Evolutionary conservation across 306 rosid genomes (phyloP).

Genomic region (Lablab purpureus): DNA sequence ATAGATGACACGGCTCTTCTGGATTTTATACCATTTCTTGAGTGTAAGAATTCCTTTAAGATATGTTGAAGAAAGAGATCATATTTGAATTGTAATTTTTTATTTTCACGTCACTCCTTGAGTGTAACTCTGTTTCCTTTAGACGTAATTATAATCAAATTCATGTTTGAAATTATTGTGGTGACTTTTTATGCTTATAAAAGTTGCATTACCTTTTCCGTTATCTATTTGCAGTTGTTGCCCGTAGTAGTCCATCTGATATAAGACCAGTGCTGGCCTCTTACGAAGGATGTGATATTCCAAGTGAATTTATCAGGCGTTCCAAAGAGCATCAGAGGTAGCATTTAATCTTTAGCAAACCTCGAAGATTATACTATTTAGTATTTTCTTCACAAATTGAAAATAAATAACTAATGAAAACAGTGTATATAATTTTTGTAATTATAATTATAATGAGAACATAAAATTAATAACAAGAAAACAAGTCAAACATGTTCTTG

Average conservation of each 20-base stretch:
- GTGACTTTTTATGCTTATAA: slow-evolving; percentile 23
- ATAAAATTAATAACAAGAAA: neutral
- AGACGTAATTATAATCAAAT: slow-evolving; percentile 21
- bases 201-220: slow-evolving; percentile 39
- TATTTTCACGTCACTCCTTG: slow-evolving; percentile 66
- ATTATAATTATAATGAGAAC: neutral
- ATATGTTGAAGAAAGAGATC: slow-evolving; percentile 31
- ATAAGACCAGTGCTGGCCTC: slow-evolving; percentile 86
- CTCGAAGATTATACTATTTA: neutral
- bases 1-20: slow-evolving; percentile 82
- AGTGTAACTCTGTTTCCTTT: slow-evolving; percentile 61
- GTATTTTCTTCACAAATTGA: neutral
- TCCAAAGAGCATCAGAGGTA: slow-evolving; percentile 84
- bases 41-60: slow-evolving; percentile 66
- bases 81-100: slow-evolving; percentile 10
- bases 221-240: slow-evolving; percentile 75
- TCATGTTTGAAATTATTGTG: slow-evolving; percentile 1
- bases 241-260: slow-evolving; percentile 88
- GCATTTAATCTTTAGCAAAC: neutral
- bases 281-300: slow-evolving; percentile 85
- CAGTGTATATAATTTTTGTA: neutral
- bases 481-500: neutral
- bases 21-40: slow-evolving; percentile 96
- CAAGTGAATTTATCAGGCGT: slow-evolving; percentile 84
- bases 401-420: neutral